Evolutionary conservation across 257 asterid genomes (phyloP), one percentile per base, ranked within the genome.

Genomic region (Solanum raphanifolium): DNA sequence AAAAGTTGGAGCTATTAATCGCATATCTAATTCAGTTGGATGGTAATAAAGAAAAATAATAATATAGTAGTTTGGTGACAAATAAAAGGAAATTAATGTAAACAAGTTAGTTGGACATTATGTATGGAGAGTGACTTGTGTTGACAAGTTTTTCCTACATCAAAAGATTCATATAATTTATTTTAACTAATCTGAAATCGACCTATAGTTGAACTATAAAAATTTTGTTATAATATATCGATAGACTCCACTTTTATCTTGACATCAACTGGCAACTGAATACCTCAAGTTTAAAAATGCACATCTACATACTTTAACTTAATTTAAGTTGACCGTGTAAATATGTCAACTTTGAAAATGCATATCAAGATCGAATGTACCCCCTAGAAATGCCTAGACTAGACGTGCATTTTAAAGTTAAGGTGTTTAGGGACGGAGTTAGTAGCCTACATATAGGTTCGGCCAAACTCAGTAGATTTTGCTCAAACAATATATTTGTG

Each of bases 381-480:
- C 29, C 13, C 58, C 9, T 46, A 46, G 0, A 46, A 2, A 11
- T 25, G 0, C 3, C 29, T n/a, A 5, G 3, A 65, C 8, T 25
- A 11, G 4, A 65, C 1, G 73, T 12, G 8, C 29, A 23, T 23
- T 60, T 2, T 66, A 25, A 66, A 25, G 75, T 27, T 68, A 29
- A 13, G 2, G 38, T 15, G 23, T 69, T 69, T 12, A 7, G 1
- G 25, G 4, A 55, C 25, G 0, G 0, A 18, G 0, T 3, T 55
- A 55, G 0, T 55, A 52, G 11, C 4, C 11, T 55, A 0, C 4
- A 18, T 6, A 13, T 0, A 46, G 2, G 2, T 6, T 52, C 9
- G 4, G 1, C 3, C 3, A 16, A 16, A 16, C 23, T 52, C 0
- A 0, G 0, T 52, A 52, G 0, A 52, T 16, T 52, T 18, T 55